A percentile compares a stretch with the other conserved stretches of the same genome.
These are phyloP conservation scores for Epichloe scottii DNA, from an alignment of 2,329 filamentous ascomycete genomes.

Conservation along the genomic window DNA sequence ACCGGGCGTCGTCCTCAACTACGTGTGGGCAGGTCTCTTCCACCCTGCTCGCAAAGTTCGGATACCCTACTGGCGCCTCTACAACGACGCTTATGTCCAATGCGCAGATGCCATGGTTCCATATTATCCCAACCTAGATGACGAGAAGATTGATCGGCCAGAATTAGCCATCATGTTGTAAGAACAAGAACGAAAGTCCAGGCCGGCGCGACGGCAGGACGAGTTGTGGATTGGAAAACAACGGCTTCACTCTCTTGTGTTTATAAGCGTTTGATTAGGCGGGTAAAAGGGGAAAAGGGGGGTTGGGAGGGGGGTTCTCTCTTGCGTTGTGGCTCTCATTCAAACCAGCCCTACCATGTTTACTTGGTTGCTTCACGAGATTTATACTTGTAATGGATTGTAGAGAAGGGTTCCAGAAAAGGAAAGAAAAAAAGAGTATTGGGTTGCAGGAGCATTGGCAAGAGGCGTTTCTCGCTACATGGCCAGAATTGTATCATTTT, in stretches of 20 bases:
- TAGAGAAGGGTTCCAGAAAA: background rate
- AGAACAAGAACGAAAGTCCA: conserved; percentile 10
- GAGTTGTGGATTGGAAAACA: no score
- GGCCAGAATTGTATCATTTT: background rate
- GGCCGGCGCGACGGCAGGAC: no score
- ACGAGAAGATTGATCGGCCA: conserved; percentile 64
- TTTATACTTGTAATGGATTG: background rate
- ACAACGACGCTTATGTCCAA: conserved; percentile 95
- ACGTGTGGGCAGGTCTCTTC: conserved; percentile 95
- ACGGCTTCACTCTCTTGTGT: background rate
- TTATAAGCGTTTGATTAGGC: background rate
- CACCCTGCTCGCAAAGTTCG: conserved; percentile 93
- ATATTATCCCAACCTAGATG: conserved; percentile 80
- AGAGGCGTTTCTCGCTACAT: conserved; percentile 2
- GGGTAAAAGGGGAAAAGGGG: background rate
- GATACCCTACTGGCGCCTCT: conserved; percentile 88
- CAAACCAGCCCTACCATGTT: background rate
- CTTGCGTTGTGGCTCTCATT: background rate
- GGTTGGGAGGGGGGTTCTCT: background rate
- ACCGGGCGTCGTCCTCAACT: conserved; percentile 88
- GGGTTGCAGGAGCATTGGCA: background rate
- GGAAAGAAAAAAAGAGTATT: background rate
- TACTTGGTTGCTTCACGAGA: background rate
- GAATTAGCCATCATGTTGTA: conserved; percentile 77
- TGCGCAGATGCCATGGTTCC: conserved; percentile 90